Base-by-base conservation (phyloP, 768 basidiomycete genomes). In the Astraeus odoratus region DNA sequence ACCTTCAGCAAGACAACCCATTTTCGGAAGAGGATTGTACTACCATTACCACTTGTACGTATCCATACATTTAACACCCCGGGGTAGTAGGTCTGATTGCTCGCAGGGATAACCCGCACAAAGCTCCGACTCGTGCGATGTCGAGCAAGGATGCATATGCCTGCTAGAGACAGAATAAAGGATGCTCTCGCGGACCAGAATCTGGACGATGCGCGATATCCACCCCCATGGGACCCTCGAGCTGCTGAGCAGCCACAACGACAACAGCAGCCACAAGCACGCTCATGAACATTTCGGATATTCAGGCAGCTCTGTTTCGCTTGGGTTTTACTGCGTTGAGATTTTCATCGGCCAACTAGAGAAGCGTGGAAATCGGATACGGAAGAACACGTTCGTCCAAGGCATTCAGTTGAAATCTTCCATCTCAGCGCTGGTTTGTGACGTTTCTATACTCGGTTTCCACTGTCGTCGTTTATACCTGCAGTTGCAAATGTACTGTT, bases 51-150 rank as follows among this genome's bases (percentile, higher is more conserved):
- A 87, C 77, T 2, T 90, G 87, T 87, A 48, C 33, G 82, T 67
- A 8, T 33, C 53, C n/a, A 40, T 34, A 24, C 38, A 4, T 48
- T 38, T n/a, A n/a, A n/a, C n/a, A n/a, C n/a, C n/a, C n/a, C n/a
- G n/a, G n/a, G n/a, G n/a, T n/a, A n/a, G n/a, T n/a, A n/a, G n/a
- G n/a, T n/a, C n/a, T n/a, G n/a, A n/a, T n/a, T n/a, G n/a, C n/a
- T n/a, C 35, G 18, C 47, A 87, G 85, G 87, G 87, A 89, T 89
- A 64, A 88, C 83, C 51, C 75, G 85, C 31, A 90, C 87, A 15
- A 90, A 89, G 59, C 75, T 89, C 13, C 81, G 86, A 9, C 80
- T 88, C n/a, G 71, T 86, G 20, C 74, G 86, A 23, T 89, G 86
- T 63, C 77, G 77, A 18, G 78, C 76, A 23, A 76, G 86, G 19